Conservation (phyloP, 306 rosid species). For the Prunus davidiana region DNA sequence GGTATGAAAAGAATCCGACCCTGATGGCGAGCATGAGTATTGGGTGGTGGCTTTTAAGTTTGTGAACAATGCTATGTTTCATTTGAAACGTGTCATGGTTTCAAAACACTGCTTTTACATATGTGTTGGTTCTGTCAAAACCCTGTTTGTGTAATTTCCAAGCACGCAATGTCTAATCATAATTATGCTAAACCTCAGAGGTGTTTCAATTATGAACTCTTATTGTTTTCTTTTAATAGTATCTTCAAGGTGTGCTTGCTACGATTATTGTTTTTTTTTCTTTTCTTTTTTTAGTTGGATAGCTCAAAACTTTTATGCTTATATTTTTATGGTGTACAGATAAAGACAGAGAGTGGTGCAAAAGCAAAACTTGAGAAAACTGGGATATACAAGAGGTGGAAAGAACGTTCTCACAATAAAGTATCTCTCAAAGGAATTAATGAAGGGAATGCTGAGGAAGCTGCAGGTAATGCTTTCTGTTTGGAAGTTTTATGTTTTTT, state of each 20-base stretch:
- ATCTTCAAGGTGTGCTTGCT: background rate
- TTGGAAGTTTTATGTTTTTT: background rate
- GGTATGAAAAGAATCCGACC: no score
- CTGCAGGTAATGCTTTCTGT: slow-evolving; percentile 46
- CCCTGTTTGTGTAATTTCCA: no score
- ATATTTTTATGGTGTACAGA: slow-evolving; percentile 32
- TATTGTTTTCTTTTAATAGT: background rate
- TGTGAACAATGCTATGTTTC: no score
- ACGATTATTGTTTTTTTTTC: background rate
- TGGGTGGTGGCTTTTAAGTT: no score
- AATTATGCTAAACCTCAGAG: no score
- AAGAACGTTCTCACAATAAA: slow-evolving; percentile 67
- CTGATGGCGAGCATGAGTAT: no score
- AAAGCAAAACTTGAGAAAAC: slow-evolving; percentile 74
- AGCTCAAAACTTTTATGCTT: background rate
- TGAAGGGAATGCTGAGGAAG: slow-evolving; percentile 49
- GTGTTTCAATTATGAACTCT: background rate
- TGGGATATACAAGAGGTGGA: slow-evolving; percentile 89
- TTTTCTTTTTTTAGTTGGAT: background rate
- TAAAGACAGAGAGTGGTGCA: slow-evolving; percentile 92
- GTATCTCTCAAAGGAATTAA: slow-evolving; percentile 50
- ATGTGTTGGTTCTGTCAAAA: no score
- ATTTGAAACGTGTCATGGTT: no score
- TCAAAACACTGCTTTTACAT: no score
- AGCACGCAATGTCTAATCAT: no score